Evolutionary conservation across 2,329 filamentous ascomycete genomes (phyloP).

Genomic region (Epicoccum nigrum): DNA sequence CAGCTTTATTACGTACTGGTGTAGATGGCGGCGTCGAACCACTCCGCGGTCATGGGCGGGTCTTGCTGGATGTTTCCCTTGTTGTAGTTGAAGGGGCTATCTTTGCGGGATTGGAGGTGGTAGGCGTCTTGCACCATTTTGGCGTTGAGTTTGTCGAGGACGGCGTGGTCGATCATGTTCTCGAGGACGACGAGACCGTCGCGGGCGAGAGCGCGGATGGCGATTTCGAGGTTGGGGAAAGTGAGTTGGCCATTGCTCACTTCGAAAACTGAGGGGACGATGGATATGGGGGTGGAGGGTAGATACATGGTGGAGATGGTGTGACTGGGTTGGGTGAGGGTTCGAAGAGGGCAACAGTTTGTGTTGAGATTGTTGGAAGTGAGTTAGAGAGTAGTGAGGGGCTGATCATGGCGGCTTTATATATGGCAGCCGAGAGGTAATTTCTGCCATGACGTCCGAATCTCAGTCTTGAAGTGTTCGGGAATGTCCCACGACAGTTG

Average conservation of each 20-base stretch:
- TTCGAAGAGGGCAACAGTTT: too few species aligned
- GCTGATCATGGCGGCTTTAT: too few species aligned
- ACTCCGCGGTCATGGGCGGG: background rate
- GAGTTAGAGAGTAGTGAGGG: too few species aligned
- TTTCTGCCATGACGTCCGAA: too few species aligned
- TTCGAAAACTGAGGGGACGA: background rate
- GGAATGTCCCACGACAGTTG: too few species aligned
- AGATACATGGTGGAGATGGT: background rate
- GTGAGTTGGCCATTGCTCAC: background rate
- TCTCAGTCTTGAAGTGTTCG: too few species aligned
- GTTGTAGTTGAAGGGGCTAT: background rate
- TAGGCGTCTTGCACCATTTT: background rate
- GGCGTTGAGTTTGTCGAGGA: background rate
- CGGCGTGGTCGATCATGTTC: background rate
- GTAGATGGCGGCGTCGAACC: background rate
- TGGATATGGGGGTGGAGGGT: background rate
- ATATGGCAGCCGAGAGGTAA: too few species aligned
- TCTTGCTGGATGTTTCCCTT: background rate
- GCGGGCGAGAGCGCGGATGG: background rate
- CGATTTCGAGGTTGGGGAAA: background rate
- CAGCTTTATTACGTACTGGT: background rate
- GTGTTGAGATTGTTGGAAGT: too few species aligned
- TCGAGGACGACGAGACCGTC: background rate
- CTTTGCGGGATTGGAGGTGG: background rate
- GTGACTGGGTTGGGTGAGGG: too few species aligned